Evolutionary conservation across 2,329 filamentous ascomycete species (phyloP).

Genomic region (Trichoderma lentiforme): DNA sequence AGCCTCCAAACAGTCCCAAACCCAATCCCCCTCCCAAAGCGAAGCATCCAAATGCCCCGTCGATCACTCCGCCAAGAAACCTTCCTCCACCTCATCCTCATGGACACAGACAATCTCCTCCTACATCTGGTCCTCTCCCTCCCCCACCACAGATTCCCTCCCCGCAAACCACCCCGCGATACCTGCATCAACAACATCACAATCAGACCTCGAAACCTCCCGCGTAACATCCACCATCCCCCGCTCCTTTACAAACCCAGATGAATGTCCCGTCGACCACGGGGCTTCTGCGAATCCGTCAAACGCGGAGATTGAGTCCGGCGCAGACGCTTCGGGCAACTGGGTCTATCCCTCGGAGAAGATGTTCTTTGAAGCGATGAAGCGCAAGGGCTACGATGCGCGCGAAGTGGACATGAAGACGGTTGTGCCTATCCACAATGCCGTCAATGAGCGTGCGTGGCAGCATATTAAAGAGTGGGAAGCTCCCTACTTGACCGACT

Average conservation of each 20-base stretch:
- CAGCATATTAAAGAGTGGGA: constrained; percentile 90
- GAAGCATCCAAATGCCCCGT: constrained; percentile 33
- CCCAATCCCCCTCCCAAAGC: background rate
- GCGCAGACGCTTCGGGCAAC: constrained; percentile 71
- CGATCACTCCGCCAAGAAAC: constrained; percentile 27
- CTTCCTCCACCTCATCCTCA: constrained; percentile 29
- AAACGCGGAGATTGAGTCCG: constrained; percentile 77
- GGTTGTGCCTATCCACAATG: constrained; percentile 96
- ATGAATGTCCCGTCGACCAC: constrained; percentile 40
- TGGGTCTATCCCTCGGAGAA: constrained; percentile 97
- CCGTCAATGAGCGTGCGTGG: constrained; percentile 97
- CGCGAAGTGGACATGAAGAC: constrained; percentile 75
- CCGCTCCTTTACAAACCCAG: constrained; percentile 45
- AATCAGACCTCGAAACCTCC: constrained; percentile 54
- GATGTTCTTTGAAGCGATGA: constrained; percentile 98
- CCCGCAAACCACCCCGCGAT: constrained; percentile 15
- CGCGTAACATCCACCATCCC: constrained; percentile 80
- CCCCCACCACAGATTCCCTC: constrained; percentile 25
- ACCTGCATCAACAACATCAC: constrained; percentile 8
- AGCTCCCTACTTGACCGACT: constrained; percentile 55
- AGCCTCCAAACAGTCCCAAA: constrained; percentile 25
- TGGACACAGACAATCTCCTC: constrained; percentile 44
- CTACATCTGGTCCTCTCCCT: constrained; percentile 39
- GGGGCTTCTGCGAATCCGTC: constrained; percentile 61
- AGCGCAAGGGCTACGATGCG: constrained; percentile 78